These are phyloP conservation scores for Podospora sp. DNA, from an alignment of 495 filamentous ascomycete genomes.

Conservation along the genomic window DNA sequence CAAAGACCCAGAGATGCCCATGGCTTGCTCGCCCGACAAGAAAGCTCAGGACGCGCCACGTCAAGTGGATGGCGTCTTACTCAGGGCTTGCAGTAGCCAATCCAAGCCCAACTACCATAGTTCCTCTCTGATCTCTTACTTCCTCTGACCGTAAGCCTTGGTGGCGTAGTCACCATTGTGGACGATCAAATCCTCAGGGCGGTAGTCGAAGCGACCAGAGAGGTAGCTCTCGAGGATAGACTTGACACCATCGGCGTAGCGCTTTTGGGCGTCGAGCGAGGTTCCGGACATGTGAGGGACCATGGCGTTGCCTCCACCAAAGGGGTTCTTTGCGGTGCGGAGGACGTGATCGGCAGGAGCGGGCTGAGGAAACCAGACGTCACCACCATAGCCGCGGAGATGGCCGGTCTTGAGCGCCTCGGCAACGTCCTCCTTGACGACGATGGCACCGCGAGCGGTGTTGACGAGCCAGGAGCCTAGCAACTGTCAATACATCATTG, in stretches of 20 bases:
- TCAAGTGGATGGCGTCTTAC: not conserved
- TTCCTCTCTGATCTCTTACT: slow-evolving; percentile 40
- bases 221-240: slow-evolving; percentile 89
- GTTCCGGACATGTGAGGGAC: slow-evolving; percentile 98
- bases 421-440: slow-evolving; percentile 98
- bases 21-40: not conserved
- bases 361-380: slow-evolving; percentile 83
- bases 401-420: slow-evolving; percentile 91
- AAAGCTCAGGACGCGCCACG: not conserved
- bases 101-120: not conserved
- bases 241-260: slow-evolving; percentile 90
- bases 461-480: slow-evolving; percentile 92
- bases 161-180: slow-evolving; percentile 91
- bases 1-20: not conserved
- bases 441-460: slow-evolving; percentile 97
- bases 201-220: slow-evolving; percentile 82
- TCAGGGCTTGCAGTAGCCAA: not conserved
- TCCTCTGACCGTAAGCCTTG: slow-evolving; percentile 88
- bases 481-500: slow-evolving; percentile 21
- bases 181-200: slow-evolving; percentile 89
- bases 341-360: slow-evolving; percentile 93
- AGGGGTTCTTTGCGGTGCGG: slow-evolving; percentile 89
- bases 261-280: slow-evolving; percentile 93
- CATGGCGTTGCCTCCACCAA: slow-evolving; percentile 97
- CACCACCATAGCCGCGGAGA: slow-evolving; percentile 95